phyloP scores from a whole-genome alignment of 495 filamentous ascomycete genomes.

The Baudoinia panamericana region DNA sequence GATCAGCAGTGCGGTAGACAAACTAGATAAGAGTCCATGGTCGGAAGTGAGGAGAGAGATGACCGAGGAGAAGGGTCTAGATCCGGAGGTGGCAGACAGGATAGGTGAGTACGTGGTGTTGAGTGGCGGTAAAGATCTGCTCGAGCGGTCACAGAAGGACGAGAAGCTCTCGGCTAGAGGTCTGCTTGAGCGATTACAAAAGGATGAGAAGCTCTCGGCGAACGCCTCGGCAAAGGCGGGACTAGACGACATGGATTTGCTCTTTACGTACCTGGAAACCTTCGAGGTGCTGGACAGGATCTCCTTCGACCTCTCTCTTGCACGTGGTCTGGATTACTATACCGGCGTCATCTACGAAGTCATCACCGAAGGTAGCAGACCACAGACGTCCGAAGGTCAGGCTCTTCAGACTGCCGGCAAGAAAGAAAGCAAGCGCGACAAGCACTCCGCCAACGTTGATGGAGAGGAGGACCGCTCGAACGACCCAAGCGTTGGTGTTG shows the following conservation, averaged over 20 bases:
- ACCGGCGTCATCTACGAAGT: slow-evolving; percentile 91
- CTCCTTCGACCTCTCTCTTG: slow-evolving; percentile 71
- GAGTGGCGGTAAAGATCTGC: slow-evolving; percentile 55
- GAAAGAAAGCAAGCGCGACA: slow-evolving; percentile 41
- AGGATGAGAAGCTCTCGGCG: slow-evolving; percentile 46
- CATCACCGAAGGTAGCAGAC: slow-evolving; percentile 70
- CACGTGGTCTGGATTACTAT: slow-evolving; percentile 85
- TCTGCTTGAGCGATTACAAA: no score
- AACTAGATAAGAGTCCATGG: slow-evolving; percentile 85
- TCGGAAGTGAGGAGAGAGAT: slow-evolving; percentile 83
- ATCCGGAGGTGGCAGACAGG: slow-evolving; percentile 58
- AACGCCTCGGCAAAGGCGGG: slow-evolving; percentile 66
- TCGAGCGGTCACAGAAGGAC: slow-evolving; percentile 51
- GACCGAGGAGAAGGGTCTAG: slow-evolving; percentile 81
- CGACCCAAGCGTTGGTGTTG: slow-evolving; percentile 72
- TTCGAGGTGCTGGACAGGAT: slow-evolving; percentile 57
- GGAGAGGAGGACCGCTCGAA: slow-evolving; percentile 67
- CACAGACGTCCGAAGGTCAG: slow-evolving; percentile 37
- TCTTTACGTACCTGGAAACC: slow-evolving; percentile 70
- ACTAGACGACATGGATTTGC: slow-evolving; percentile 64
- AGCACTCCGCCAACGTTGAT: slow-evolving; percentile 13
- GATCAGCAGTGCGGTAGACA: slow-evolving; percentile 87
- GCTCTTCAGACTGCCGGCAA: slow-evolving; percentile 37
- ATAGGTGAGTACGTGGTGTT: slow-evolving; percentile 69
- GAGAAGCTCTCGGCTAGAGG: slow-evolving; percentile 48